Evolutionary conservation across 352 stramenopile genomes (phyloP).

Genomic region (Globisporangium yorkense): DNA sequence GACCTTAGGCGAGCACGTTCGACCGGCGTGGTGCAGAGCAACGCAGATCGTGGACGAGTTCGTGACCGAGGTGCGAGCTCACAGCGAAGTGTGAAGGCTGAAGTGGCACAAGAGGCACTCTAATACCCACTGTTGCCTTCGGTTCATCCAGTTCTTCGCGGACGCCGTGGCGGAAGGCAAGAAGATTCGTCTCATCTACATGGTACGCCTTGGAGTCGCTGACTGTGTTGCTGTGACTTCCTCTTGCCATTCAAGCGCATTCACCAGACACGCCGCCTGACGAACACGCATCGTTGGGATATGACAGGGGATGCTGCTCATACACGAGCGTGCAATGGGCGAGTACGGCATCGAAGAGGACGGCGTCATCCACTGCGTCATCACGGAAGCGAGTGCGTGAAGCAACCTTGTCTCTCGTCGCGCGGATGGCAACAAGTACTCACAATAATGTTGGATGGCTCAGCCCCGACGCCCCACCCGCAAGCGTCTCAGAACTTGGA

Average conservation of each 20-base stretch:
- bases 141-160: conserved; percentile 45
- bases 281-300: not conserved
- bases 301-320: conserved; percentile 59
- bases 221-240: too few species aligned
- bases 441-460: not conserved
- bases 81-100: not conserved
- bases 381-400: conserved; percentile 62
- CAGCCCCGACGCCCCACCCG: conserved; percentile 35
- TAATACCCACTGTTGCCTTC: not conserved
- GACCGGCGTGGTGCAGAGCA: conserved; percentile 51
- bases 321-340: conserved; percentile 54
- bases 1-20: conserved; percentile 38
- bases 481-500: conserved; percentile 32
- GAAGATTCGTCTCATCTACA: conserved; percentile 75
- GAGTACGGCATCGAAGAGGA: conserved; percentile 74
- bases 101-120: not conserved
- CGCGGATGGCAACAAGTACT: not conserved
- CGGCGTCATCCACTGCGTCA: conserved; percentile 68
- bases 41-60: conserved; percentile 67
- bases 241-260: too few species aligned
- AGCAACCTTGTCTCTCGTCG: not conserved
- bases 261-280: not conserved
- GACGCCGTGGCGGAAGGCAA: conserved; percentile 44
- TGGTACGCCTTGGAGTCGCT: conserved; percentile 20
- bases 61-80: conserved; percentile 24